Conservation (phyloP, 176 grass and related monocot species). For the Triticum timopheevii region DNA sequence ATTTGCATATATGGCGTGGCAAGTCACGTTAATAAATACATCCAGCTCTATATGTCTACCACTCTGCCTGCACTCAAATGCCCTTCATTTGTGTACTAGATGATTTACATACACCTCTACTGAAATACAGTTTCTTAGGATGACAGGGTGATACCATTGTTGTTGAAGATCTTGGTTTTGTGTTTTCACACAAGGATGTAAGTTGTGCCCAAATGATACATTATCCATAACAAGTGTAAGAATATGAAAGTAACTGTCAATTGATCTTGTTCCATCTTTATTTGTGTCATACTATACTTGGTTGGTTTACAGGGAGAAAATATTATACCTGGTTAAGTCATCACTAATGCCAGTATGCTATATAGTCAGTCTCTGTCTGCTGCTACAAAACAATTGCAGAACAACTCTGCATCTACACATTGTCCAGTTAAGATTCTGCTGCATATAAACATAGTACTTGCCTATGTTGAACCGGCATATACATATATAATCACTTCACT, state of each 20-base stretch:
- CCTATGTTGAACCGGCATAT: not conserved
- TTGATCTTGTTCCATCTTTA: slow-evolving; percentile 4
- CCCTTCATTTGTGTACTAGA: not conserved
- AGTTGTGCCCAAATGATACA: not conserved
- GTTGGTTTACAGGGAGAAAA: not conserved
- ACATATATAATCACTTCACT: not conserved
- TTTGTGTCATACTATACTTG: not conserved
- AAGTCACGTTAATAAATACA: not conserved
- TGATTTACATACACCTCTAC: not conserved
- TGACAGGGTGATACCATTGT: not conserved
- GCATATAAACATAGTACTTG: not conserved
- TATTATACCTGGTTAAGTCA: not conserved
- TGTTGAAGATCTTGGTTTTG: not conserved
- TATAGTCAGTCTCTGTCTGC: not conserved
- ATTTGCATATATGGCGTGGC: not conserved
- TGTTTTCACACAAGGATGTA: not conserved
- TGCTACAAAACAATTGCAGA: not conserved
- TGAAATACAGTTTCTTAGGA: not conserved
- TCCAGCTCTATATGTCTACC: not conserved
- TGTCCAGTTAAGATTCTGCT: not conserved
- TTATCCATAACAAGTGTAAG: too few relatives aligned
- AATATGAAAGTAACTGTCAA: not conserved
- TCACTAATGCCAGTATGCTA: not conserved
- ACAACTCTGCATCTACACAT: not conserved
- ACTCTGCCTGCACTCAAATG: not conserved